A percentile compares a stretch with the other conserved stretches of the same genome.
These are phyloP conservation scores for Boletus huronensis DNA, from an alignment of 768 basidiomycete species.

Conservation along the genomic window DNA sequence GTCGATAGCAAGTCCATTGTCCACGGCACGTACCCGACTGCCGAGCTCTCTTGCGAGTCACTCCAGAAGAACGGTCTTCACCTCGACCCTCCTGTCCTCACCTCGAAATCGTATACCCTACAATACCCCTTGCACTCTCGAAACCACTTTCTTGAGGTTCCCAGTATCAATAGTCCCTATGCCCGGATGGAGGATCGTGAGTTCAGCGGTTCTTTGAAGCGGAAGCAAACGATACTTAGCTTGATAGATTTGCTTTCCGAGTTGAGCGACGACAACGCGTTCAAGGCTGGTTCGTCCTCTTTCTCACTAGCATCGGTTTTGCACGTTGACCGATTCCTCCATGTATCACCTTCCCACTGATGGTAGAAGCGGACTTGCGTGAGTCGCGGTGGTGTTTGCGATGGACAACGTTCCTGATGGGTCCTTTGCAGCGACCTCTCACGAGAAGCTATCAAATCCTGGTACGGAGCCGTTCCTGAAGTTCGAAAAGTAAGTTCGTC, in stretches of 20 bases:
- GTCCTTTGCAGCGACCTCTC: conserved; percentile 35
- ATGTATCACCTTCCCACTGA: conserved; percentile 33
- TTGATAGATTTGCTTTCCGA: conserved; percentile 47
- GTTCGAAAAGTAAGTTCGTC: conserved; percentile 42
- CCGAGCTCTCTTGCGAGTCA: conserved; percentile 1
- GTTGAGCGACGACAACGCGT: conserved; percentile 38
- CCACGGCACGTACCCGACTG: conserved; percentile 4
- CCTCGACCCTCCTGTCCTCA: conserved; percentile 3
- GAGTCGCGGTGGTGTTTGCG: conserved; percentile 3
- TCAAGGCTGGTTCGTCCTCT: conserved; percentile 32
- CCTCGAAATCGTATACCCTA: conserved; percentile 30
- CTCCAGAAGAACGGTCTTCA: conserved; percentile 1
- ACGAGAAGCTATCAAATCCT: conserved; percentile 48
- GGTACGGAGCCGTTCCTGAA: conserved; percentile 47
- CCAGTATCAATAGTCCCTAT: conserved; percentile 25
- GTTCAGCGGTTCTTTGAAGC: conserved; percentile 27
- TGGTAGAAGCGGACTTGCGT: conserved; percentile 45
- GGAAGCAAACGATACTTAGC: conserved; percentile 46
- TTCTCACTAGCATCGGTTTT: background rate
- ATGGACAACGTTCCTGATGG: conserved; percentile 5
- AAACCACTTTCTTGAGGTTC: no score
- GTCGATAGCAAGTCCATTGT: conserved; percentile 16
- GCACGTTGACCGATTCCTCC: background rate
- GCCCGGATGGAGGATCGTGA: conserved; percentile 31
- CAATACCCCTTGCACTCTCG: conserved; percentile 26